Conservation (phyloP, 169 alveolate genomes). For the Amoebophrya sp. region DNA sequence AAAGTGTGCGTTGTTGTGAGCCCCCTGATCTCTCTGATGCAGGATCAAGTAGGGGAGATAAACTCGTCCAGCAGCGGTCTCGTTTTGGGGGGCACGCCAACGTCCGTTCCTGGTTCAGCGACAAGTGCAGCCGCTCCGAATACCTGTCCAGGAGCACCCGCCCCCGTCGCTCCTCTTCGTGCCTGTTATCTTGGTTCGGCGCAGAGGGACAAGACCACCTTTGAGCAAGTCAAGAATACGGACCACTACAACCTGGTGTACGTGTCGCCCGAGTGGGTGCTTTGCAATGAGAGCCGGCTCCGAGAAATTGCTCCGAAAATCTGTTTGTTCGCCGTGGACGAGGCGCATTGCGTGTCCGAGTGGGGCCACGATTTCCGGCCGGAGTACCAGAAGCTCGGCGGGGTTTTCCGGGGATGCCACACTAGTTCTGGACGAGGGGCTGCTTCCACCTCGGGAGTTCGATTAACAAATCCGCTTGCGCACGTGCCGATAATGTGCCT, state of each 20-base stretch:
- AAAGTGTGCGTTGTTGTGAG: constrained; percentile 48
- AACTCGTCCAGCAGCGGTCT: too few relatives aligned
- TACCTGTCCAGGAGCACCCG: too few relatives aligned
- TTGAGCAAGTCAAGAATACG: not conserved
- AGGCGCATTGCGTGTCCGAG: constrained; percentile 95
- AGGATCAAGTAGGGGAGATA: constrained; percentile 48
- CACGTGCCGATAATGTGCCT: not conserved
- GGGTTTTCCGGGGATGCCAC: constrained; percentile 19
- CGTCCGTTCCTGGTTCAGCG: too few relatives aligned
- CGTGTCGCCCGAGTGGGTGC: not conserved
- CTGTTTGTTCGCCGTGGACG: constrained; percentile 87
- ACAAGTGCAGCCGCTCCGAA: too few relatives aligned
- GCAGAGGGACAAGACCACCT: not conserved
- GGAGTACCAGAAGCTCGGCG: constrained; percentile 69
- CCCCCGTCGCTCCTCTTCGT: too few relatives aligned
- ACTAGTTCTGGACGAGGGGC: too few relatives aligned
- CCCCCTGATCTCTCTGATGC: constrained; percentile 75
- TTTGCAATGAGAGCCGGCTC: not conserved
- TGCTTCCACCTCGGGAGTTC: too few relatives aligned
- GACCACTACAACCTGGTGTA: not conserved
- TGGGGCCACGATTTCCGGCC: constrained; percentile 98
- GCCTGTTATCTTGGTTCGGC: not conserved
- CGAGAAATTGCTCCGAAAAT: not conserved
- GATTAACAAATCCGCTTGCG: not conserved
- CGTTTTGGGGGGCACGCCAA: too few relatives aligned